Base-by-base conservation (phyloP, 1,139 yeast species). In the Saccharomyces hybrid region DNA sequence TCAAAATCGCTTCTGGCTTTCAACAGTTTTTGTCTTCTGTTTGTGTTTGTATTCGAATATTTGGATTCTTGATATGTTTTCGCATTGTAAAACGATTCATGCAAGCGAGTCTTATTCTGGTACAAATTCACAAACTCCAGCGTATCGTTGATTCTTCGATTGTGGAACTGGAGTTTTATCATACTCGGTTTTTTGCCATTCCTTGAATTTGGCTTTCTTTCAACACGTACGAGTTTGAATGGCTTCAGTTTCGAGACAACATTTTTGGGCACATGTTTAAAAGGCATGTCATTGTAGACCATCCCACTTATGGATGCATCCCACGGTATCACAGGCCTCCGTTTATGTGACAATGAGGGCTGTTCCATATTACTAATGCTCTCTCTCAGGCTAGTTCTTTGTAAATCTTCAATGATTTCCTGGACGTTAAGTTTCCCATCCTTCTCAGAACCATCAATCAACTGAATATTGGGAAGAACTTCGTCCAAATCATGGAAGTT, bases 261-360 rank as follows among this genome's bases (percentile, higher is more conserved):
- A 21, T 61, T 58, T 47, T 62, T 62, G 6, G 73, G 72, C 2
- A 70, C 62, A 42, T 62, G 60, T 52, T 61, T 63, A 52, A 69
- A 68, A 5, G 71, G 58, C 11, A 62, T 58, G 49, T 69, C 70
- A 19, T 64, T 61, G 51, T 64, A 68, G 14, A 65, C 58, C 58
- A 69, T 52, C 1, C 73, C 73, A 47, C 72, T 67, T 6, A 69
- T 63, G 1, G 72, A 68, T 0, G 70, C 72, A 53, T 70, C 71
- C 73, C 73, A 70, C 4, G 72, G 73, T 11, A 69, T 64, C 12
- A 66, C 54, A 1, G 67, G 65, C 32, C 57, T 60, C 4, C 44
- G 44, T 9, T 38, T 38, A 24, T 38, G 44, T 12, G 44, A 16
- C 5, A 8, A 38, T 38, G 44, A 19, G 2, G 11, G 2, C 32